Percentiles rank a stretch among this genome's conserved stretches.
phyloP scores from a whole-genome alignment of 2,329 filamentous ascomycete genomes.

The Stagonosporopsis tanaceti region DNA sequence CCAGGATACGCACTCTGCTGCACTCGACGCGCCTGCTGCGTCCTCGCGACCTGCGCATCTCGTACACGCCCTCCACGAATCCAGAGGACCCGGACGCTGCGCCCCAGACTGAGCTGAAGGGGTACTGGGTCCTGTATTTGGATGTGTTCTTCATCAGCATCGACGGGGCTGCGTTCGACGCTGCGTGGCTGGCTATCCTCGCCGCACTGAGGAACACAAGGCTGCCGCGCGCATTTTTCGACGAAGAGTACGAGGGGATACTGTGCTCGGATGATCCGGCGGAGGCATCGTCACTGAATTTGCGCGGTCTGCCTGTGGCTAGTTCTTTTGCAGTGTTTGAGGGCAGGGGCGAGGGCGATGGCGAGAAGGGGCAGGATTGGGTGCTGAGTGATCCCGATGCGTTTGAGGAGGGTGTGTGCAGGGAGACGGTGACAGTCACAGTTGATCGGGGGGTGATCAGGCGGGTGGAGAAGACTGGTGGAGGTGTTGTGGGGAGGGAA shows the following conservation, averaged over 20 bases:
- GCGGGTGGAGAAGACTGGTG: slow-evolving; percentile 87
- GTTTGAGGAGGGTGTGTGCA: slow-evolving; percentile 85
- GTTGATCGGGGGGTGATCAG: slow-evolving; percentile 77
- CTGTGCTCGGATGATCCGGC: slow-evolving; percentile 72
- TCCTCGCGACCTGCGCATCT: slow-evolving; percentile 75
- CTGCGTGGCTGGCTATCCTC: slow-evolving; percentile 83
- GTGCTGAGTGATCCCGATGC: slow-evolving; percentile 87
- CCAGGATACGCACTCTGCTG: slow-evolving; percentile 78
- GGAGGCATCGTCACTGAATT: slow-evolving; percentile 63
- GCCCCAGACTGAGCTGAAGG: slow-evolving; percentile 68
- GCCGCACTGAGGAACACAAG: slow-evolving; percentile 81
- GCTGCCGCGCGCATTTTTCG: slow-evolving; percentile 82
- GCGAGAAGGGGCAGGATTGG: slow-evolving; percentile 62
- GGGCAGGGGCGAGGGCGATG: slow-evolving; percentile 54
- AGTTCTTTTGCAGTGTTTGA: slow-evolving; percentile 79
- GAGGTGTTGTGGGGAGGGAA: slow-evolving; percentile 71
- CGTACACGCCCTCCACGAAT: slow-evolving; percentile 62
- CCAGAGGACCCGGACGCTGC: slow-evolving; percentile 59
- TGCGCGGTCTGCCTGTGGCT: slow-evolving; percentile 75
- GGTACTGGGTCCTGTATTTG: slow-evolving; percentile 94
- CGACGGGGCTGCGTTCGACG: slow-evolving; percentile 91
- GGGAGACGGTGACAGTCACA: slow-evolving; percentile 82
- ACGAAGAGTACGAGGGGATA: slow-evolving; percentile 79
- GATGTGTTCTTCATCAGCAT: slow-evolving; percentile 94
- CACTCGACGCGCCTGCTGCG: slow-evolving; percentile 74